Evolutionary conservation across 2,329 filamentous ascomycete species (phyloP).

Genomic region (Akanthomyces lecanii): DNA sequence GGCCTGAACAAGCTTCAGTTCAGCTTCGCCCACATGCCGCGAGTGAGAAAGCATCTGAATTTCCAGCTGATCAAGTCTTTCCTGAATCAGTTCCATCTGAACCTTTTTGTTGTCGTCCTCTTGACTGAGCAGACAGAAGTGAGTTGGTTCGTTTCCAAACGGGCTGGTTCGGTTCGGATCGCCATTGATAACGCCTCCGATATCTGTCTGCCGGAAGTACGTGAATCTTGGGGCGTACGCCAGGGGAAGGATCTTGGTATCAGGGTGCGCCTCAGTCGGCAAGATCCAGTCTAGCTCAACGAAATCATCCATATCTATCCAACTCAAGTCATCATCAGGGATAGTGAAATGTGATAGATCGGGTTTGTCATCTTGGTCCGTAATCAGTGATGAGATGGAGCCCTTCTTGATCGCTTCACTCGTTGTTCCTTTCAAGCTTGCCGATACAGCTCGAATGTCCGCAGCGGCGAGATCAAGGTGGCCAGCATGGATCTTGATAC

Average conservation of each 20-base stretch:
- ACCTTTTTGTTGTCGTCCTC: constrained; percentile 85
- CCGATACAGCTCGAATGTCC: constrained; percentile 89
- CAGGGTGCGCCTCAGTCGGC: constrained; percentile 81
- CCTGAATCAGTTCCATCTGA: constrained; percentile 78
- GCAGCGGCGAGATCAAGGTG: constrained; percentile 89
- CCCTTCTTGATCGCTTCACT: constrained; percentile 68
- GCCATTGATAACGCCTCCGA: constrained; percentile 72
- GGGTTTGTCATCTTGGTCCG: constrained; percentile 54
- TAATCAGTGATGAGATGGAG: constrained; percentile 46
- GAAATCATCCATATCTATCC: constrained; percentile 99
- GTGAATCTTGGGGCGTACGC: constrained; percentile 93
- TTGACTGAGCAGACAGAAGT: constrained; percentile 91
- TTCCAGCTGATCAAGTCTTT: constrained; percentile 72
- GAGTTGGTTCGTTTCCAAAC: constrained; percentile 90
- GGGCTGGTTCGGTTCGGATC: constrained; percentile 79
- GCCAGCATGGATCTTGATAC: constrained; percentile 92
- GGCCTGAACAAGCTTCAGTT: constrained; percentile 58
- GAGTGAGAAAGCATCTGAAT: constrained; percentile 74
- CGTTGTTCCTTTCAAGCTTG: constrained; percentile 77
- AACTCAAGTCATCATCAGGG: constrained; percentile 88
- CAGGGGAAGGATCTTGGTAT: constrained; percentile 89
- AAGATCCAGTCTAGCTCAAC: constrained; percentile 96
- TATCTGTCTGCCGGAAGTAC: constrained; percentile 95
- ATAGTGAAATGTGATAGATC: constrained; percentile 90
- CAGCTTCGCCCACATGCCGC: constrained; percentile 67